These are phyloP conservation scores for Pinus taeda DNA, from an alignment of 75 land plant genomes.

Conservation along the genomic window DNA sequence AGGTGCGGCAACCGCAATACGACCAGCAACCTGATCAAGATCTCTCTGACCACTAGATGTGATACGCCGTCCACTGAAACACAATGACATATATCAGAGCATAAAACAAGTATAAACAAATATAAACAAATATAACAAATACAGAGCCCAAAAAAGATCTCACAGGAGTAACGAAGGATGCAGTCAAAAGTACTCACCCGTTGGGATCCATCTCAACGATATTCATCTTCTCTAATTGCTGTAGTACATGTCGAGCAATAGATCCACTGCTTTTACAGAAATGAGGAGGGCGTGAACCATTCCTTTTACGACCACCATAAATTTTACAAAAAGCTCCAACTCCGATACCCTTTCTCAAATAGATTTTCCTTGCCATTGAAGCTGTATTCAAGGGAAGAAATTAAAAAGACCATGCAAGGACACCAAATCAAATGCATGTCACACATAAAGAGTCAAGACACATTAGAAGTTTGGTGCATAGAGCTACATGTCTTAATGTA, in stretches of 20 bases:
- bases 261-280: conserved; percentile 90
- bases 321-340: conserved; percentile 84
- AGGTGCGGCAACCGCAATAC: conserved; percentile 48
- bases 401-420: too few species aligned
- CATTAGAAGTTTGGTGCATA: too few species aligned
- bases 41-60: conserved; percentile 80
- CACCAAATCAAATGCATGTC: too few species aligned
- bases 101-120: too few species aligned
- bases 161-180: not conserved
- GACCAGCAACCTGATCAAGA: conserved; percentile 86
- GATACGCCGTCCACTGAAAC: conserved; percentile 69
- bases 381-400: conserved; percentile 29
- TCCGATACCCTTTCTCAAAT: conserved; percentile 79
- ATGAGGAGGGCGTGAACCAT: conserved; percentile 80
- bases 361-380: conserved; percentile 92
- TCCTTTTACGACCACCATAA: conserved; percentile 84
- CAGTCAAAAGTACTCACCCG: conserved; percentile 47
- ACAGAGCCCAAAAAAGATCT: too few species aligned
- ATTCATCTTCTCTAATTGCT: conserved; percentile 68
- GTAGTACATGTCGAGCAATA: conserved; percentile 79
- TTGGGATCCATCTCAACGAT: conserved; percentile 68
- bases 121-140: too few species aligned
- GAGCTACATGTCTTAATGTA: too few species aligned
- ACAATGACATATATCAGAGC: not conserved
- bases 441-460: too few species aligned